Conservation (phyloP, 805 yeast species). For the Lachancea nothofagi region DNA sequence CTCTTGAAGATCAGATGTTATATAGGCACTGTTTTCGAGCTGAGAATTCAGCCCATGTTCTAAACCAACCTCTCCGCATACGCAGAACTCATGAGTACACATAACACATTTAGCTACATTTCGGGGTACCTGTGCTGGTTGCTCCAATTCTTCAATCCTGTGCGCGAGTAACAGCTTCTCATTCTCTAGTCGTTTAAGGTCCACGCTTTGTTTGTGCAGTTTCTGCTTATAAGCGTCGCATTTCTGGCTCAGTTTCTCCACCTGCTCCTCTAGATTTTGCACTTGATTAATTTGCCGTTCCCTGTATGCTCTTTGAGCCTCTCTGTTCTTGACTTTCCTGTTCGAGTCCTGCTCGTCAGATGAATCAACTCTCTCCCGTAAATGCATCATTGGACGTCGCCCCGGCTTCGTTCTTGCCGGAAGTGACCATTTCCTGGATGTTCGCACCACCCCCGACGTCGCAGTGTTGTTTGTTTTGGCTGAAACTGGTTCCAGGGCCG, state of each 20-base stretch:
- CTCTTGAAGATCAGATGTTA: constrained; percentile 28
- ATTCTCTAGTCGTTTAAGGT: not conserved
- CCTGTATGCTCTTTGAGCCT: constrained; percentile 90
- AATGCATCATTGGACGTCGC: constrained; percentile 40
- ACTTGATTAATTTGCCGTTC: constrained; percentile 81
- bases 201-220: not conserved
- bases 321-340: constrained; percentile 58
- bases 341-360: constrained; percentile 75
- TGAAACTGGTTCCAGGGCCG: constrained; percentile 7
- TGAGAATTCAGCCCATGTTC: constrained; percentile 7
- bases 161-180: not conserved
- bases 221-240: constrained; percentile 15
- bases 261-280: constrained; percentile 59
- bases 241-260: constrained; percentile 43
- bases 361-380: constrained; percentile 13
- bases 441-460: constrained; percentile 2
- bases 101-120: constrained; percentile 47
- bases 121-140: not conserved
- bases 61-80: constrained; percentile 45
- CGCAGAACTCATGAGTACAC: constrained; percentile 63
- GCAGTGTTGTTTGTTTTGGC: not conserved
- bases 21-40: constrained; percentile 18
- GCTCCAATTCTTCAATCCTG: not conserved
- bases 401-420: constrained; percentile 80
- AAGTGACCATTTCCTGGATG: constrained; percentile 66